Conservation (phyloP, 108 stramenopile species). For the Fragilaria radians region DNA sequence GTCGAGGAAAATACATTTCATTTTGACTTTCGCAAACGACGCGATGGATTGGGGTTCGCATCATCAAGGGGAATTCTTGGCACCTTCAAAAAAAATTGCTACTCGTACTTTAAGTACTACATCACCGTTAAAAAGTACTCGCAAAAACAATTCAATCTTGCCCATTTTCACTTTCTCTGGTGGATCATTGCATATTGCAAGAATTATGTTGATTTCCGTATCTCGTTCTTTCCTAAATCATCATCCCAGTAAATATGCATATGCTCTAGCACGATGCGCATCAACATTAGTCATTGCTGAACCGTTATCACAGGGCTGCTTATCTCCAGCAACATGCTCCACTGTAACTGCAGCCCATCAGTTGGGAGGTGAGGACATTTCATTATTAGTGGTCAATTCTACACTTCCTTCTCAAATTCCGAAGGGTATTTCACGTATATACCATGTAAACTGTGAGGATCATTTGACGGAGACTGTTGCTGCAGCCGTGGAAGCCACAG, state of each 20-base stretch:
- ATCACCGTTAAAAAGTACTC: no score
- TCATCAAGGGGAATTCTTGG: not conserved
- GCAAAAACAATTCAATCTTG: no score
- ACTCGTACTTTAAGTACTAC: no score
- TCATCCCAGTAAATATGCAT: constrained; percentile 1
- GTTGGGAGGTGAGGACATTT: constrained; percentile 39
- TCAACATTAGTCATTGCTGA: constrained; percentile 75
- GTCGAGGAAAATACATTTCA: not conserved
- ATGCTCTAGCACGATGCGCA: constrained; percentile 19
- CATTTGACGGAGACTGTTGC: constrained; percentile 63
- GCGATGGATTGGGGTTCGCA: constrained; percentile 1
- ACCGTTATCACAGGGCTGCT: constrained; percentile 30
- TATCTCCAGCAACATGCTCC: constrained; percentile 50
- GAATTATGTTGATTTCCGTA: not conserved
- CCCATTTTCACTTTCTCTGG: no score
- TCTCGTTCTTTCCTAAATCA: not conserved
- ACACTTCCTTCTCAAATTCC: constrained; percentile 42
- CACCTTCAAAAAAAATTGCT: not conserved
- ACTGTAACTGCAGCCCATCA: constrained; percentile 70
- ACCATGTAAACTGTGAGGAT: constrained; percentile 28
- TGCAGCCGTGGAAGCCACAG: constrained; percentile 41
- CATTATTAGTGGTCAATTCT: constrained; percentile 52
- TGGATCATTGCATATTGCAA: no score
- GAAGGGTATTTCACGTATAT: constrained; percentile 49
- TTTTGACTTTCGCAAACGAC: not conserved